phyloP scores from a whole-genome alignment of 164 flowering plant genomes.

The Dillenia turbinata region DNA sequence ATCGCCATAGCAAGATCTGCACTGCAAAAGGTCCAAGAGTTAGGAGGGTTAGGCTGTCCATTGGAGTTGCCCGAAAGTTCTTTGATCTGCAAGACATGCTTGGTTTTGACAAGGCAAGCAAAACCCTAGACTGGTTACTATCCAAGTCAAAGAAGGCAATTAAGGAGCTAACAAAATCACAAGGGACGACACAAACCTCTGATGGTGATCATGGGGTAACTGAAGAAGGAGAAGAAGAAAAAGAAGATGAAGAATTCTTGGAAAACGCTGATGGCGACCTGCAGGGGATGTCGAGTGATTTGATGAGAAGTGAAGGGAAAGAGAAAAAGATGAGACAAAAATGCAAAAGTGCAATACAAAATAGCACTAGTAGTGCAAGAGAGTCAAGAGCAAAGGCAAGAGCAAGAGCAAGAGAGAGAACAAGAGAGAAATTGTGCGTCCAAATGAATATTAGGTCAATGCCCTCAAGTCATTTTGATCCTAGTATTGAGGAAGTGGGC shows the following conservation, averaged over 20 bases:
- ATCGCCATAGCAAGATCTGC: slow-evolving; percentile 40
- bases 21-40: slow-evolving; percentile 48
- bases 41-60: slow-evolving; percentile 45
- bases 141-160: slow-evolving; percentile 34
- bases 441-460: too few species aligned
- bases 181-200: too few species aligned
- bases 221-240: slow-evolving; percentile 1
- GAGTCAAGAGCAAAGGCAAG: slow-evolving; percentile 43
- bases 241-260: too few species aligned
- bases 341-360: not conserved
- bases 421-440: slow-evolving; percentile 24
- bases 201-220: too few species aligned
- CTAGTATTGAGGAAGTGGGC: too few species aligned
- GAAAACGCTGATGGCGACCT: too few species aligned
- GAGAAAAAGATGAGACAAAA: slow-evolving; percentile 6
- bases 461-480: too few species aligned
- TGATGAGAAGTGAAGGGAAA: slow-evolving; percentile 2
- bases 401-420: slow-evolving; percentile 45
- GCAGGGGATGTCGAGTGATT: too few species aligned
- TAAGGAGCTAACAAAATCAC: slow-evolving; percentile 13
- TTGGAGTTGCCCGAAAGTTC: slow-evolving; percentile 38
- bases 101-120: slow-evolving; percentile 52
- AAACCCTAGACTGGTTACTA: slow-evolving; percentile 53
- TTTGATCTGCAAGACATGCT: slow-evolving; percentile 50
- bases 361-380: slow-evolving; percentile 9